Evolutionary conservation across 371 early-diverging fungal species (phyloP), one percentile per base, ranked within the genome.

Genomic region (Mucor racemosus): DNA sequence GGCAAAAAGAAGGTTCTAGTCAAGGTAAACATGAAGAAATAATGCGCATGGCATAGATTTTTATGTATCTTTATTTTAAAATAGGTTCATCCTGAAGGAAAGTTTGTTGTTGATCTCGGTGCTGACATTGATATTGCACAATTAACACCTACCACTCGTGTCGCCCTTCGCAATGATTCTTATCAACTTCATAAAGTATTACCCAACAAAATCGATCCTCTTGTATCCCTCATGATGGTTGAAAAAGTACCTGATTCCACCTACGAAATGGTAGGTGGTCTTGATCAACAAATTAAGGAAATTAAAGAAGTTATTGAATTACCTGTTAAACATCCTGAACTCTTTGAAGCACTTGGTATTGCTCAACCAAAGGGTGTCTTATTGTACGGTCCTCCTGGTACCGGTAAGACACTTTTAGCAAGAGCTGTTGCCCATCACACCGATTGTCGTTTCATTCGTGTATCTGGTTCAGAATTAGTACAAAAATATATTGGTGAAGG

Each of bases 241-340:
- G 99, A 99, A 80, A 99, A 99, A 78, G 99, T 99, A 78, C 99
- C 99, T 5, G 99, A 99, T 82, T 98, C 99, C 26, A 99, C 99
- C 1, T 99, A 99, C 72, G 85, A 92, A 64, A 99, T 99, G 86
- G 98, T 99, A 13, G 99, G 99, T 75, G 99, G 99, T 66, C 95
- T 99, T 81, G 97, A 98, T 72, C 99, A 99, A 75, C 99, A 99
- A 83, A 99, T 99, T 73, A 99, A 99, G 72, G 99, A 99, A 88
- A 90, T 99, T 48, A 89, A 97, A 64, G 99, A 99, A 84, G 99
- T 99, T 17, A 99, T 99, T 19, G 99, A 99, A 80, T 78, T 98
- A 78, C 99, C 99, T 36, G 88, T 99, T 13, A 87, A 97, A 60
- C 95, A 97, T 76, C 83, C 83, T 72, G 90, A 80, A 57, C 64